These are phyloP conservation scores for Chenopodium berlandieri DNA, from an alignment of 148 eudicot species.

Conservation along the genomic window DNA sequence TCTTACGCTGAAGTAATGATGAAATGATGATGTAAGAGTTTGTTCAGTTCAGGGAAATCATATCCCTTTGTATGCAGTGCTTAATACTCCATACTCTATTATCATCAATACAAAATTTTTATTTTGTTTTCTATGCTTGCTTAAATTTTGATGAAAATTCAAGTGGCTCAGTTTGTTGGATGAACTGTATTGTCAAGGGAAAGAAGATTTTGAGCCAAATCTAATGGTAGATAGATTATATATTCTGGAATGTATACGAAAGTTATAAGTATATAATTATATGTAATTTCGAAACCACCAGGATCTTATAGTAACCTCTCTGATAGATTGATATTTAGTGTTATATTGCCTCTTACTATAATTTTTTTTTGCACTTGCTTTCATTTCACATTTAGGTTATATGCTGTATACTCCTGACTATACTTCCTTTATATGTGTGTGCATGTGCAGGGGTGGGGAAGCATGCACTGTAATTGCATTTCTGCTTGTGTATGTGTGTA, in stretches of 20 bases:
- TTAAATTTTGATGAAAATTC: background rate
- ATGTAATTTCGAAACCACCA: too few relatives aligned
- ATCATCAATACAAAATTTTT: background rate
- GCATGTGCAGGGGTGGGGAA: background rate
- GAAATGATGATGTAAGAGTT: background rate
- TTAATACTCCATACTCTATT: background rate
- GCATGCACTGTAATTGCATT: background rate
- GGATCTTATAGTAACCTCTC: too few relatives aligned
- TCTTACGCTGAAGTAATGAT: background rate
- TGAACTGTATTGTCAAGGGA: background rate
- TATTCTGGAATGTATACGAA: too few relatives aligned
- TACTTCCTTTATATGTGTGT: background rate
- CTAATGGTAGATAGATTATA: too few relatives aligned
- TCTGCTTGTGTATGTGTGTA: background rate
- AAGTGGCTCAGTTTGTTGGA: background rate
- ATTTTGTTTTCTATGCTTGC: too few relatives aligned
- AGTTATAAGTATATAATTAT: too few relatives aligned
- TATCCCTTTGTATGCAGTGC: background rate
- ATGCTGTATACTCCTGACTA: background rate
- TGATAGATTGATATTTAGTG: too few relatives aligned
- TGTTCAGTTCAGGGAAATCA: background rate
- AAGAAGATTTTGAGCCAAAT: background rate
- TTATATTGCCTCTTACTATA: too few relatives aligned
- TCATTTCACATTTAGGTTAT: background rate
- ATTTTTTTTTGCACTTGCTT: background rate